A percentile compares a stretch with the other conserved stretches of the same genome.
These are phyloP conservation scores for Botrytis hyacinthi DNA, from an alignment of 2,329 filamentous ascomycete genomes.

Conservation along the genomic window DNA sequence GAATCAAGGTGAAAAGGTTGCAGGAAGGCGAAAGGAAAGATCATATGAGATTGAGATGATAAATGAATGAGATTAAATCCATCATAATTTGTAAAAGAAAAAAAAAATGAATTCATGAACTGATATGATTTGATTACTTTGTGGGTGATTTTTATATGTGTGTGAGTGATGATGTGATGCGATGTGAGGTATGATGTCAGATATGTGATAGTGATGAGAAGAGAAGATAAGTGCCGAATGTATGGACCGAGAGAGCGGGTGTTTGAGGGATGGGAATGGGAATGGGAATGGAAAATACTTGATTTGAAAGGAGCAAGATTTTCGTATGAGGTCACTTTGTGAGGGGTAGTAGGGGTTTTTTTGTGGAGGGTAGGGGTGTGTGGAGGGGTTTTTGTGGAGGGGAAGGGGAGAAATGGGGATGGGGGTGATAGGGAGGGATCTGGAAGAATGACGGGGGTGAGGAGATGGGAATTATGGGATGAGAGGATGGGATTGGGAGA, in stretches of 20 bases:
- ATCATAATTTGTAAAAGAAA: background rate
- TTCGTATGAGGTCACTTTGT: background rate
- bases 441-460: too few species aligned
- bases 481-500: too few species aligned
- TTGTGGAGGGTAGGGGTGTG: background rate
- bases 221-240: background rate
- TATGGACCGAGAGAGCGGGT: background rate
- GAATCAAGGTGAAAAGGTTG: background rate
- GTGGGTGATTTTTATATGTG: background rate
- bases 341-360: background rate
- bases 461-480: too few species aligned
- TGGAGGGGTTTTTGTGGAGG: background rate
- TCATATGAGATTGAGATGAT: conserved; percentile 15
- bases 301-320: background rate
- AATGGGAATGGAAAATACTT: background rate
- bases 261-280: background rate
- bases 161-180: background rate
- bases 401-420: too few species aligned
- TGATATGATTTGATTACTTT: background rate
- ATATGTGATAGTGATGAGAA: background rate
- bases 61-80: conserved; percentile 12
- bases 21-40: background rate
- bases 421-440: background rate
- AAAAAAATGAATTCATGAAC: background rate
- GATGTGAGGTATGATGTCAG: conserved; percentile 1